A percentile compares a stretch with the other conserved stretches of the same genome.
phyloP scores from a whole-genome alignment of 169 alveolate genomes.

The Plasmodium chabaudi region DNA sequence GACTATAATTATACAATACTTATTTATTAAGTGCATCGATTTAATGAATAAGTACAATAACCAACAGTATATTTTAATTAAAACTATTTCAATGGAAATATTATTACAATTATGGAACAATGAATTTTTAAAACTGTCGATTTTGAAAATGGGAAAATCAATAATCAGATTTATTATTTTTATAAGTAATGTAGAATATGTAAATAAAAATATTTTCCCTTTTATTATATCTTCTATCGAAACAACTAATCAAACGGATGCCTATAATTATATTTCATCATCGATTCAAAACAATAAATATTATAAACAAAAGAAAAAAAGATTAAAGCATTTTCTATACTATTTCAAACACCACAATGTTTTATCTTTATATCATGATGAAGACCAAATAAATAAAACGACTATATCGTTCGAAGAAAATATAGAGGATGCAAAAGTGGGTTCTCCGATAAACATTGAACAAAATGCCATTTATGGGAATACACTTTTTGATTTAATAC shows the following conservation, averaged over 20 bases:
- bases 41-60: slow-evolving; percentile 61
- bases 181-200: slow-evolving; percentile 54
- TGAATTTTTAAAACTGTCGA: slow-evolving; percentile 19
- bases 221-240: slow-evolving; percentile 30
- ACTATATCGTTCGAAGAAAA: not conserved
- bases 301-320: slow-evolving; percentile 17
- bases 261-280: not conserved
- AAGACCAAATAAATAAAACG: not conserved
- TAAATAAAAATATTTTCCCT: slow-evolving; percentile 47
- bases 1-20: slow-evolving; percentile 50
- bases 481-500: slow-evolving; percentile 34
- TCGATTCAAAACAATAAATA: not conserved
- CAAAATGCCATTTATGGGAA: too few species aligned
- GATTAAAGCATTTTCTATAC: slow-evolving; percentile 3
- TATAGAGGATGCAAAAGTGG: not conserved
- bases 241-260: slow-evolving; percentile 31
- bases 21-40: slow-evolving; percentile 59
- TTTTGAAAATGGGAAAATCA: slow-evolving; percentile 49
- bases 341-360: not conserved
- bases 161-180: slow-evolving; percentile 48
- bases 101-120: slow-evolving; percentile 69
- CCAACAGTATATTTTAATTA: slow-evolving; percentile 56
- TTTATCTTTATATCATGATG: not conserved
- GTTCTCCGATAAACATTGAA: too few species aligned
- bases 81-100: slow-evolving; percentile 62